Base-by-base conservation (phyloP, 2,329 filamentous ascomycete species). In the Fusarium sp. region DNA sequence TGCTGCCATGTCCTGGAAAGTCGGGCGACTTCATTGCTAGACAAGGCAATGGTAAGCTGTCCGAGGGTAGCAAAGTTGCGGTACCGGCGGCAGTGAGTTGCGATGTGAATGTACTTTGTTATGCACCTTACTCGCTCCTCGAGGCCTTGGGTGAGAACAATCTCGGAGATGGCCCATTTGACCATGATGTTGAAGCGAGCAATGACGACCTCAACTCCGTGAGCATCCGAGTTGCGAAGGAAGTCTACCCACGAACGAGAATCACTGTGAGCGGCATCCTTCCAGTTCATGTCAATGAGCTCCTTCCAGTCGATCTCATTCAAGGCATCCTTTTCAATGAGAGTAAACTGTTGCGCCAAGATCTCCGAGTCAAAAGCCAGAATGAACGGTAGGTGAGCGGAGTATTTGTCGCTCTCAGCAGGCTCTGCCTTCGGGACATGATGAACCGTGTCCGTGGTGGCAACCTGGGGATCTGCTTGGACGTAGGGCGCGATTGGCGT, bases 291-390 rank as follows among this genome's bases (percentile, higher is more conserved):
- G 50, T 93, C 90, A 50, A 94, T 91, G 11, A 95, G 80, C 66
- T 95, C 91, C 72, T 90, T 92, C 91, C 91, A 95, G 75, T 94
- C 91, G 61, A 95, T 90, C 73, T 94, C 91, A 66, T 92, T 91
- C 19, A 95, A 79, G 1, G 91, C 91, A 71, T 94, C 91, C 73
- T 94, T 93, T 71, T 95, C 91, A 42, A 95, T 91, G 31, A 95
- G 82, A 0, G 91, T 94, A 66, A 95, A 91, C 68, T 95, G 91
- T 73, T 93, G 89, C 3, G 91, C 91, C 23, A 95, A 81, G 4
- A 89, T 79, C 65, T 92, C 87, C 6, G 91, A 92, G 68, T 93
- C 90, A 66, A 93, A 93, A 0, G 90, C 90, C 21, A 95, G 80
- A 52, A 93, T 88, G 73, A 95, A 95, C 0, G 91, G 91, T 32